Evolutionary conservation across 148 eudicot genomes (phyloP).

Genomic region (Oxyria digyna): DNA sequence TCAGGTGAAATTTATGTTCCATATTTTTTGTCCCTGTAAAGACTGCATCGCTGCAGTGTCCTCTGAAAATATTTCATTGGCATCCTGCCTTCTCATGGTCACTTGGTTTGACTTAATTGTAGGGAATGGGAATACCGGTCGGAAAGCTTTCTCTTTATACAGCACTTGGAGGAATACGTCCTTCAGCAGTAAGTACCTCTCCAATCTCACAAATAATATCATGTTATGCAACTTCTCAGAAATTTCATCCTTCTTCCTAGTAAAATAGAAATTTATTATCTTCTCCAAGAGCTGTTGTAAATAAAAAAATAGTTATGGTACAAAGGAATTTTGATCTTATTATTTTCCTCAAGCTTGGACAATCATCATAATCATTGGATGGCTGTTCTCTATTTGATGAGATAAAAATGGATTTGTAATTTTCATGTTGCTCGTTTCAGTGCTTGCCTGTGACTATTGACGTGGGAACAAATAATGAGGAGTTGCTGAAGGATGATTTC

Average conservation of each 20-base stretch:
- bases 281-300: not conserved
- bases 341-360: not conserved
- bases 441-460: conserved; percentile 97
- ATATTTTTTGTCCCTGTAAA: not conserved
- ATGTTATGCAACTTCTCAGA: not conserved
- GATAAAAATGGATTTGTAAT: not conserved
- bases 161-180: conserved; percentile 95
- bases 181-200: conserved; percentile 65
- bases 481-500: conserved; percentile 70
- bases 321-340: not conserved
- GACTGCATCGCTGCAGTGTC: not conserved
- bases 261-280: not conserved
- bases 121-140: conserved; percentile 99
- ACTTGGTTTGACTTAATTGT: conserved; percentile 3
- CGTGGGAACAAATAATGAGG: conserved; percentile 90
- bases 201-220: not conserved
- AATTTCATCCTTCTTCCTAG: not conserved
- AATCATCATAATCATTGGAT: not conserved
- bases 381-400: not conserved
- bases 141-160: conserved; percentile 88
- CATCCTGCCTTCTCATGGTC: not conserved
- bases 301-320: not conserved
- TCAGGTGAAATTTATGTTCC: conserved; percentile 41
- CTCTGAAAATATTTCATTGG: not conserved
- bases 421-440: conserved; percentile 22